These are phyloP conservation scores for Gaeumannomyces sp. DNA, from an alignment of 2,329 filamentous ascomycete genomes.

Conservation along the genomic window DNA sequence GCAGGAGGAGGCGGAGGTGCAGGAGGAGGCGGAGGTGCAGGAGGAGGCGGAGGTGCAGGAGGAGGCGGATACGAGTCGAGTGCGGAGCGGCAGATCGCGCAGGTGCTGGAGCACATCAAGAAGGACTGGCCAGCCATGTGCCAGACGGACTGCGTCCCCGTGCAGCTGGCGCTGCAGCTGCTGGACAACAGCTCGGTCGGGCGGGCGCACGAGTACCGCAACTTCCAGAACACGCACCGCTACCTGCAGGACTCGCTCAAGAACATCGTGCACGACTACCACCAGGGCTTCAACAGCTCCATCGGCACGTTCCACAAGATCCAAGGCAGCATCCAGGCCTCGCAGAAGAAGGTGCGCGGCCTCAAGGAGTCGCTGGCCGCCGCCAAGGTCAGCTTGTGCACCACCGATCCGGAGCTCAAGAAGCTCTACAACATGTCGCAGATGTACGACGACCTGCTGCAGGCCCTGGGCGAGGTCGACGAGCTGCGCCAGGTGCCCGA, in stretches of 20 bases:
- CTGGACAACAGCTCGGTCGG: conserved; percentile 93
- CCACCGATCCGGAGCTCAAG: conserved; percentile 84
- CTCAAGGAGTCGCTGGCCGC: conserved; percentile 78
- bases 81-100: conserved; percentile 50
- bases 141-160: conserved; percentile 79
- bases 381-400: conserved; percentile 74
- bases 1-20: too few relatives aligned
- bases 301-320: conserved; percentile 99
- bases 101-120: conserved; percentile 76
- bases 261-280: conserved; percentile 94
- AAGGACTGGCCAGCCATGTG: conserved; percentile 91
- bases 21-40: not conserved
- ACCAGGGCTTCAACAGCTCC: conserved; percentile 98
- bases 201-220: conserved; percentile 77
- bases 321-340: conserved; percentile 83
- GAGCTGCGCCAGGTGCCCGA: conserved; percentile 85
- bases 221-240: conserved; percentile 76
- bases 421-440: conserved; percentile 83
- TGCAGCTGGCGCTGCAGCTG: conserved; percentile 89
- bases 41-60: too few relatives aligned
- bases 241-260: conserved; percentile 92
- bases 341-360: conserved; percentile 75
- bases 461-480: conserved; percentile 76
- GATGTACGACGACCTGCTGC: conserved; percentile 83
- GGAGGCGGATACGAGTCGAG: conserved; percentile 29